Conservation (phyloP, 306 rosid genomes). For the Trifolium repens region DNA sequence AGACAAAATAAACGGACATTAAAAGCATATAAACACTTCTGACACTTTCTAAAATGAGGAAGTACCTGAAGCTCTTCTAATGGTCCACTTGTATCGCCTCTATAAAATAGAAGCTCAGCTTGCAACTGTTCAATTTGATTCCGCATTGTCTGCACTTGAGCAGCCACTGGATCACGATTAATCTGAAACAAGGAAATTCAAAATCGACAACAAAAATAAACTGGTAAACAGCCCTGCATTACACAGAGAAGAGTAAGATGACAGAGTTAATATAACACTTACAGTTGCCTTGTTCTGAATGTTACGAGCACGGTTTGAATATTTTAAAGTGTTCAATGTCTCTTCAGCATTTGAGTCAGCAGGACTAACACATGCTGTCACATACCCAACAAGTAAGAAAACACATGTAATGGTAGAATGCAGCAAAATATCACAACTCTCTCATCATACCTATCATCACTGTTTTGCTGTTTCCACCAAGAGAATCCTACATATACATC, state of each 20-base stretch:
- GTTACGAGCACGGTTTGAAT: slow-evolving; percentile 99
- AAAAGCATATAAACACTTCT: slow-evolving; percentile 27
- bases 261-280: slow-evolving; percentile 45
- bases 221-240: neutral
- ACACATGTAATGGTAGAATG: slow-evolving; percentile 9
- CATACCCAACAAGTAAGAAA: slow-evolving; percentile 33
- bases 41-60: slow-evolving; percentile 5
- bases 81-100: slow-evolving; percentile 76
- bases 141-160: slow-evolving; percentile 79
- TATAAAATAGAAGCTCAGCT: slow-evolving; percentile 82
- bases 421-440: slow-evolving; percentile 18
- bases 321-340: slow-evolving; percentile 91
- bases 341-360: slow-evolving; percentile 99
- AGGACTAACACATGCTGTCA: slow-evolving; percentile 97
- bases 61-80: slow-evolving; percentile 87
- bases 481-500: slow-evolving; percentile 80
- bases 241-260: neutral
- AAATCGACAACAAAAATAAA: slow-evolving; percentile 17
- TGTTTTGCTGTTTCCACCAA: slow-evolving; percentile 98
- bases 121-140: slow-evolving; percentile 94
- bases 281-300: slow-evolving; percentile 96
- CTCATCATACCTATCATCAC: slow-evolving; percentile 85
- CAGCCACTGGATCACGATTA: slow-evolving; percentile 89
- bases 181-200: slow-evolving; percentile 54
- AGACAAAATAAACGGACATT: slow-evolving; percentile 5